phyloP scores from a whole-genome alignment of 208 protist genomes.

The Wallacemonas collosoma region DNA sequence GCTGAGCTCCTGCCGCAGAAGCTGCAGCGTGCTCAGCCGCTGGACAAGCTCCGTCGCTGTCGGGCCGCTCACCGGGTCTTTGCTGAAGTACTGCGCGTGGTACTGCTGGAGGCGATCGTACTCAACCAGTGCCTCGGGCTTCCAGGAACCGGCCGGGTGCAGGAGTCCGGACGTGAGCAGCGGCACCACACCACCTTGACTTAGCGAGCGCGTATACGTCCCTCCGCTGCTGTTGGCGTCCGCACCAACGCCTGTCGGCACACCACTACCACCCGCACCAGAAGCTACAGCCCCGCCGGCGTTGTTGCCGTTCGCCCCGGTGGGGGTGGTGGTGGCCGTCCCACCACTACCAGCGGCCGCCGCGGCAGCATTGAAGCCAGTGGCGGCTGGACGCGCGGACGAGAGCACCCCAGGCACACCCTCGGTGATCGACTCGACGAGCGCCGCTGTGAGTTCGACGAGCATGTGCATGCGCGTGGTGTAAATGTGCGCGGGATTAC shows the following conservation, averaged over 20 bases:
- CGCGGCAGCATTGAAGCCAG: too few species aligned
- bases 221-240: neutral
- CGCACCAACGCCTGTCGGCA: neutral
- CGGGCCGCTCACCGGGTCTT: neutral
- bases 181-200: slow-evolving; percentile 8
- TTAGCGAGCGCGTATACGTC: neutral
- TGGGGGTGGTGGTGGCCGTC: neutral
- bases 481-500: slow-evolving; percentile 26
- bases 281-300: neutral
- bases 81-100: slow-evolving; percentile 10
- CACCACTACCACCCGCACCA: neutral
- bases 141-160: slow-evolving; percentile 10
- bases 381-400: neutral
- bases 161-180: slow-evolving; percentile 4
- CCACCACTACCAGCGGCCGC: slow-evolving; percentile 1
- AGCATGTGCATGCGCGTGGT: slow-evolving; percentile 20
- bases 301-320: slow-evolving; percentile 1
- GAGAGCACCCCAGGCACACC: slow-evolving; percentile 1
- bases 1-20: slow-evolving; percentile 23
- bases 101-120: neutral
- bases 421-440: slow-evolving; percentile 9
- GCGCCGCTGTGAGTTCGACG: slow-evolving; percentile 12
- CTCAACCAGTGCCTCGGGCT: slow-evolving; percentile 1
- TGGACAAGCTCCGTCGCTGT: slow-evolving; percentile 20
- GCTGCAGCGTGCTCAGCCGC: slow-evolving; percentile 24